Evolutionary conservation across 164 flowering plant species (phyloP).

Genomic region (Stephania japonica): DNA sequence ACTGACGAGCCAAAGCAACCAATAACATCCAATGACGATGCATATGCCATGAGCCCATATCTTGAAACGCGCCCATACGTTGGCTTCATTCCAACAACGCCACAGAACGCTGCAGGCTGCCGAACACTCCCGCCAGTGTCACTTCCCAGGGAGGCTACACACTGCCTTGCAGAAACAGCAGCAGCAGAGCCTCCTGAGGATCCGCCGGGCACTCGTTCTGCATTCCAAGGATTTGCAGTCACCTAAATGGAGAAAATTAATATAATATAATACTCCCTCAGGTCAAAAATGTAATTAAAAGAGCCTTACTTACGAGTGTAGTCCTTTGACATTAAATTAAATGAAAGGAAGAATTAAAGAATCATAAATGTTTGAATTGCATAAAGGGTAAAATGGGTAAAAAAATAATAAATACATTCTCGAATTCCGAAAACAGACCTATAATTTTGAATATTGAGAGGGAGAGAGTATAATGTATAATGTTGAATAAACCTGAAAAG

Average conservation of each 20-base stretch:
- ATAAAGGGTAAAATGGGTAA: too few species aligned
- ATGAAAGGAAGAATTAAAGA: not conserved
- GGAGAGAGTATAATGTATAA: too few species aligned
- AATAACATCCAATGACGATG: conserved; percentile 90
- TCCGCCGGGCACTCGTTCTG: conserved; percentile 89
- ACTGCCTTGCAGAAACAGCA: conserved; percentile 96
- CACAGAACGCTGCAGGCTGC: conserved; percentile 99
- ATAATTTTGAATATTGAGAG: conserved; percentile 15
- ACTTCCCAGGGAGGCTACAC: conserved; percentile 85
- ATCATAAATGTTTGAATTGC: too few species aligned
- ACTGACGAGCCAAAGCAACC: conserved; percentile 95
- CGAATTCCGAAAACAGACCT: not conserved
- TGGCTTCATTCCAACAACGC: conserved; percentile 96
- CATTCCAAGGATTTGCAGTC: conserved; percentile 95
- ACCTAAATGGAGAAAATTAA: conserved; percentile 50
- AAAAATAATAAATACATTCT: too few species aligned
- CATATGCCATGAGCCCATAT: conserved; percentile 98
- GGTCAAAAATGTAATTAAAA: too few species aligned
- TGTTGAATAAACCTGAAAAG: conserved; percentile 69
- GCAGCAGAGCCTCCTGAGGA: conserved; percentile 99
- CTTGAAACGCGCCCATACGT: conserved; percentile 97
- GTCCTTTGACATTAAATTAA: too few species aligned
- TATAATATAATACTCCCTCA: not conserved
- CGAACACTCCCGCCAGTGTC: conserved; percentile 99
- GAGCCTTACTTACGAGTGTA: too few species aligned